Conservation (phyloP, 305 asterid genomes). For the Fraxinus xanthoxyloides region DNA sequence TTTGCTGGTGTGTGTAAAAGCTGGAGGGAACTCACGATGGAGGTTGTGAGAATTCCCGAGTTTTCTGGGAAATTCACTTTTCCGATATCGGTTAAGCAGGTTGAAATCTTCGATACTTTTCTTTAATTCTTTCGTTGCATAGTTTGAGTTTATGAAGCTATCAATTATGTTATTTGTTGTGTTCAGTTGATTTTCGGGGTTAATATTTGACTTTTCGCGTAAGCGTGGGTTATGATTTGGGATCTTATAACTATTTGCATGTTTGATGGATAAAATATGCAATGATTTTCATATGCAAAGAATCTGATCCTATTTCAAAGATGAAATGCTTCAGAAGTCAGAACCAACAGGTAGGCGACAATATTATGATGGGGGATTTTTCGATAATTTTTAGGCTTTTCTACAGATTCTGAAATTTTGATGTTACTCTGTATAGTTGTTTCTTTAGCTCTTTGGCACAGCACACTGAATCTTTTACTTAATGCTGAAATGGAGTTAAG, state of each 20-base stretch:
- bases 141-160: background rate
- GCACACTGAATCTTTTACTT: background rate
- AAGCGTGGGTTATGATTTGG: background rate
- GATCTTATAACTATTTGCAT: background rate
- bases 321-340: background rate
- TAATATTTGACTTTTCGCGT: background rate
- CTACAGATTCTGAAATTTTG: background rate
- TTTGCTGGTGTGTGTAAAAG: slow-evolving; percentile 87
- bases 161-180: slow-evolving; percentile 5
- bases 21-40: slow-evolving; percentile 87
- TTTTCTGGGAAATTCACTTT: slow-evolving; percentile 75
- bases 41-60: slow-evolving; percentile 61
- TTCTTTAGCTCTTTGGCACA: background rate
- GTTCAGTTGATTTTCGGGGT: slow-evolving; percentile 8
- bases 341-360: background rate
- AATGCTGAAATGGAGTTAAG: background rate
- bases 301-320: background rate
- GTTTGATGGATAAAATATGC: background rate
- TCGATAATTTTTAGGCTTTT: background rate
- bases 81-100: slow-evolving; percentile 89
- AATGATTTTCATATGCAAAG: background rate
- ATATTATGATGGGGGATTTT: background rate
- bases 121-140: background rate
- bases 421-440: background rate
- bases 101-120: slow-evolving; percentile 6